phyloP scores from a whole-genome alignment of 2,329 filamentous ascomycete genomes.

The Spiromastix sp. region DNA sequence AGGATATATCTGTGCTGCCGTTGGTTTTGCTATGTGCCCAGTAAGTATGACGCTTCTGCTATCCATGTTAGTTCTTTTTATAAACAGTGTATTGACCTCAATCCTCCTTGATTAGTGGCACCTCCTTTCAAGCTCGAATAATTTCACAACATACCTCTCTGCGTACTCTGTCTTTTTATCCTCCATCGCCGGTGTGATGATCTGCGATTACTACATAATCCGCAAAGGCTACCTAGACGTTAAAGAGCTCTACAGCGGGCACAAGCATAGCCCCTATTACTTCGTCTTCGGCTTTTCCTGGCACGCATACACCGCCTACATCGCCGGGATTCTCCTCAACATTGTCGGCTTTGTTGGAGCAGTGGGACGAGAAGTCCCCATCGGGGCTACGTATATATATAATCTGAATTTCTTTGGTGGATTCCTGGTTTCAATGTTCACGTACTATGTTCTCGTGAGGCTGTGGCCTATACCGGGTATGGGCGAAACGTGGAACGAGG shows the following conservation, averaged over 20 bases:
- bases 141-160: conserved; percentile 84
- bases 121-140: conserved; percentile 62
- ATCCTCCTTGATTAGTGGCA: conserved; percentile 38
- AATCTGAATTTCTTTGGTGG: conserved; percentile 85
- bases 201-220: conserved; percentile 78
- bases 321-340: conserved; percentile 76
- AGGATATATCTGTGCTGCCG: conserved; percentile 69
- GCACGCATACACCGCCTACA: conserved; percentile 74
- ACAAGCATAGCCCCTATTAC: conserved; percentile 54
- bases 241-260: conserved; percentile 66
- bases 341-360: conserved; percentile 85
- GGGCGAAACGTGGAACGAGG: conserved; percentile 67
- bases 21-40: conserved; percentile 83
- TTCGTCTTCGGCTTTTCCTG: conserved; percentile 66
- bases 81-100: conserved; percentile 7
- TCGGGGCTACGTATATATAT: conserved; percentile 76
- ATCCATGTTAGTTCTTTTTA: background rate
- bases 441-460: conserved; percentile 63
- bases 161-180: conserved; percentile 92
- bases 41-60: conserved; percentile 15
- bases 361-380: conserved; percentile 60
- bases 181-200: conserved; percentile 84
- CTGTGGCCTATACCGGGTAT: conserved; percentile 63
- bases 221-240: conserved; percentile 72
- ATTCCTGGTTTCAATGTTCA: conserved; percentile 55